Evolutionary conservation across 164 flowering plant species (phyloP).

Genomic region (Euptelea pleiosperma): DNA sequence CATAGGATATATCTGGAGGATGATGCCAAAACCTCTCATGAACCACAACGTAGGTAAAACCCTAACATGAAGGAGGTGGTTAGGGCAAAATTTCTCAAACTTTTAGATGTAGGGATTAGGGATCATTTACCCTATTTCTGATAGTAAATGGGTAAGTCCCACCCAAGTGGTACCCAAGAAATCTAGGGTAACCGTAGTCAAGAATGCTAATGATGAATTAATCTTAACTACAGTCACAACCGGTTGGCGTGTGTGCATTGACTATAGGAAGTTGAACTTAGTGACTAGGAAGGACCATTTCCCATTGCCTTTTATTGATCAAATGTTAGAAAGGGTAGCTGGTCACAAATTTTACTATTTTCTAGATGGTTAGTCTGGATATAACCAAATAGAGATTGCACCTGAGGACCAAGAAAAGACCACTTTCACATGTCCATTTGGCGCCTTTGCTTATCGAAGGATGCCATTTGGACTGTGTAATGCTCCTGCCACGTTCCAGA

Average conservation of each 20-base stretch:
- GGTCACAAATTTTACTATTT: neutral
- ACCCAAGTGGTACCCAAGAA: neutral
- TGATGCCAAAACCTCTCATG: neutral
- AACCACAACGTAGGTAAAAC: neutral
- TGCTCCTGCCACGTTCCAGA: neutral
- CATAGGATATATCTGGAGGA: neutral
- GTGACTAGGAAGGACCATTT: neutral
- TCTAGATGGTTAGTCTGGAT: neutral
- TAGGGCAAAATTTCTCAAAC: neutral
- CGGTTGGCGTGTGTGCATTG: neutral
- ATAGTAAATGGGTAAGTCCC: neutral
- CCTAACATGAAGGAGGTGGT: neutral
- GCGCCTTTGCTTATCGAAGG: neutral
- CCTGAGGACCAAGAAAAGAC: constrained; percentile 4
- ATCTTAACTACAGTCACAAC: neutral
- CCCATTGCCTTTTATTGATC: neutral
- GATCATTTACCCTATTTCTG: neutral
- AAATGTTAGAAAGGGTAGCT: constrained; percentile 1
- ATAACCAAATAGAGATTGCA: neutral
- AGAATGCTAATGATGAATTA: neutral
- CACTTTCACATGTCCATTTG: neutral
- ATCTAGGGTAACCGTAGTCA: neutral
- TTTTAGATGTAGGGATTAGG: neutral
- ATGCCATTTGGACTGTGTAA: constrained; percentile 1
- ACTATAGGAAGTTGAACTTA: neutral